Conservation (phyloP, 352 stramenopile genomes). For the Aphanomyces astaci region DNA sequence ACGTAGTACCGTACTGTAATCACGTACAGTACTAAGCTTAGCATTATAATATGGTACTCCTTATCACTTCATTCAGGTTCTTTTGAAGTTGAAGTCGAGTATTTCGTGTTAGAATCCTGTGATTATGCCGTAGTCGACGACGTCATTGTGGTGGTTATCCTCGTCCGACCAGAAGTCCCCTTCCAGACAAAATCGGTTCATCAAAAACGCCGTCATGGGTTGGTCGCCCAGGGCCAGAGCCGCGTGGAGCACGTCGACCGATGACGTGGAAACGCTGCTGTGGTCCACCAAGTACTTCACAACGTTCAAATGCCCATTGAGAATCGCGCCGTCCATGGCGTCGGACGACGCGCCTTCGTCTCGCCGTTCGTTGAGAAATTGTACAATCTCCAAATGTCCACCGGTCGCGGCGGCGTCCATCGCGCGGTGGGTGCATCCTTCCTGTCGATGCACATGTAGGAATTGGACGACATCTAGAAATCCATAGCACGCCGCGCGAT, state of each 20-base stretch:
- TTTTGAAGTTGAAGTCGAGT: not conserved
- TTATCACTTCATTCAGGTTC: no score
- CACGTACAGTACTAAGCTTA: no score
- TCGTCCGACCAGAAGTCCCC: not conserved
- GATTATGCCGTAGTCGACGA: no score
- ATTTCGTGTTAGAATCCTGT: not conserved
- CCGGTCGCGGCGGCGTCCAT: constrained; percentile 27
- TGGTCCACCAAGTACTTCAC: constrained; percentile 29
- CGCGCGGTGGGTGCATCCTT: constrained; percentile 29
- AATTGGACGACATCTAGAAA: constrained; percentile 22
- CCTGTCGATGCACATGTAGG: constrained; percentile 12
- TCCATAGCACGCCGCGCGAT: constrained; percentile 24
- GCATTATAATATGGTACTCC: no score
- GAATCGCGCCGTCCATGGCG: constrained; percentile 28
- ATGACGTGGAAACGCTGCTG: not conserved
- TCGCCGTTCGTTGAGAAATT: constrained; percentile 29
- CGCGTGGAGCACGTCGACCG: not conserved
- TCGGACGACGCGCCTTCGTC: constrained; percentile 28
- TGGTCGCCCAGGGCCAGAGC: not conserved
- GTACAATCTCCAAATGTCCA: constrained; percentile 28
- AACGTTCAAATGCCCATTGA: constrained; percentile 29
- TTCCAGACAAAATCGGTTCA: not conserved
- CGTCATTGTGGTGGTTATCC: not conserved
- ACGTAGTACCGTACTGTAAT: no score
- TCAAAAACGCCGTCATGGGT: not conserved